Conservation (phyloP, 257 asterid species). For the Fraxinus pennsylvanica region DNA sequence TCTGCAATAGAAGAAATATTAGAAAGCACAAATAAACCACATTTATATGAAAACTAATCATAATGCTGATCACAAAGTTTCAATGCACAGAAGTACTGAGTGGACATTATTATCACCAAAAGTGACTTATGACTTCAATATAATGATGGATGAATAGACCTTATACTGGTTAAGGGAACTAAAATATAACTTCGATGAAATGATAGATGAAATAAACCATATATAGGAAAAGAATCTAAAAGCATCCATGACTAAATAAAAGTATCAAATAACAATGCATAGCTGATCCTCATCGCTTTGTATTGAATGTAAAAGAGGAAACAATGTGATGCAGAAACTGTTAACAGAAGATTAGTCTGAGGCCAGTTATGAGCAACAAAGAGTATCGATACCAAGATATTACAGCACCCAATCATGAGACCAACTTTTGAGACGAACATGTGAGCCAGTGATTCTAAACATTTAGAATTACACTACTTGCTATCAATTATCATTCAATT, state of each 20-base stretch:
- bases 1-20: slow-evolving; percentile 63
- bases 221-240: slow-evolving; percentile 1
- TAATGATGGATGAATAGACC: neutral
- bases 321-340: neutral
- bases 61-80: slow-evolving; percentile 17
- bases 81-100: neutral
- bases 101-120: neutral
- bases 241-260: neutral
- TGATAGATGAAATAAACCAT: neutral
- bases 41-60: slow-evolving; percentile 13
- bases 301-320: neutral
- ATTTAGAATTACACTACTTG: neutral
- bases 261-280: neutral
- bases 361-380: neutral
- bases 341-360: neutral
- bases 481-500: neutral
- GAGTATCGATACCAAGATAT: neutral
- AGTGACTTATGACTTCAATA: neutral
- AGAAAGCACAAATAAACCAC: slow-evolving; percentile 26
- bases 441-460: neutral
- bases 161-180: neutral
- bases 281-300: neutral
- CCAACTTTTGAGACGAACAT: neutral
- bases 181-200: neutral
- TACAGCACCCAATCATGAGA: neutral